Evolutionary conservation across 495 filamentous ascomycete genomes (phyloP).

Genomic region (Astrothelium subdiscretum): DNA sequence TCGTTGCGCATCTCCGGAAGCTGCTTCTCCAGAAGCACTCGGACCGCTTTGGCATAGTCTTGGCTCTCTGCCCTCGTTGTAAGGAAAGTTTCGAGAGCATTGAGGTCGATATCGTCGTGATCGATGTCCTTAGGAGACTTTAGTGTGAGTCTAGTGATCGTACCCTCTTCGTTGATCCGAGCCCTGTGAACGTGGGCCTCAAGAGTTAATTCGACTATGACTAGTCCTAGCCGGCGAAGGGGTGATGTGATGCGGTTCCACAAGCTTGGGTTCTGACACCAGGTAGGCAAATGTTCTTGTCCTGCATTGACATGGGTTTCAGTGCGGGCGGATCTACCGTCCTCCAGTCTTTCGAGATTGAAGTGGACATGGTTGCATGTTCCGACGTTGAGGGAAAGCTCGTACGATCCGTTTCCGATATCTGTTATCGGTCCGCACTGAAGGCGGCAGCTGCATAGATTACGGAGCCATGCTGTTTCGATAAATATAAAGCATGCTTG

Average conservation of each 20-base stretch:
- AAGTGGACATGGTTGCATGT: not conserved
- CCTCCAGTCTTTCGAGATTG: not conserved
- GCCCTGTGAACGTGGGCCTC: not conserved
- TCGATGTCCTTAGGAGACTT: not conserved
- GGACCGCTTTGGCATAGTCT: not conserved
- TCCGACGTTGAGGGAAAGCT: not conserved
- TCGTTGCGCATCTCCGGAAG: not conserved
- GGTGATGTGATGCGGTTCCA: not conserved
- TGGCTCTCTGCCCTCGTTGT: not conserved
- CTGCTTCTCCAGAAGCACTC: not conserved
- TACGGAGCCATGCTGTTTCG: not conserved
- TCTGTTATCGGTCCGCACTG: not conserved
- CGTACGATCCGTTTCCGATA: not conserved
- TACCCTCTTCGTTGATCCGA: not conserved
- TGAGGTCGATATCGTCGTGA: not conserved
- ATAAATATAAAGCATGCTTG: not conserved
- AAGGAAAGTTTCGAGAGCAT: not conserved
- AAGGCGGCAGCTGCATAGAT: not conserved
- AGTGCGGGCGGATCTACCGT: not conserved
- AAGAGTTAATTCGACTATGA: not conserved
- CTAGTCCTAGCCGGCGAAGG: not conserved
- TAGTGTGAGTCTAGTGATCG: not conserved
- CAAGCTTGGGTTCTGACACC: not conserved
- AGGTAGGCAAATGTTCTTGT: not conserved
- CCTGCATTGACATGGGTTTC: not conserved